Base-by-base conservation (phyloP, 2,329 filamentous ascomycete genomes). In the Ascochyta lentis region DNA sequence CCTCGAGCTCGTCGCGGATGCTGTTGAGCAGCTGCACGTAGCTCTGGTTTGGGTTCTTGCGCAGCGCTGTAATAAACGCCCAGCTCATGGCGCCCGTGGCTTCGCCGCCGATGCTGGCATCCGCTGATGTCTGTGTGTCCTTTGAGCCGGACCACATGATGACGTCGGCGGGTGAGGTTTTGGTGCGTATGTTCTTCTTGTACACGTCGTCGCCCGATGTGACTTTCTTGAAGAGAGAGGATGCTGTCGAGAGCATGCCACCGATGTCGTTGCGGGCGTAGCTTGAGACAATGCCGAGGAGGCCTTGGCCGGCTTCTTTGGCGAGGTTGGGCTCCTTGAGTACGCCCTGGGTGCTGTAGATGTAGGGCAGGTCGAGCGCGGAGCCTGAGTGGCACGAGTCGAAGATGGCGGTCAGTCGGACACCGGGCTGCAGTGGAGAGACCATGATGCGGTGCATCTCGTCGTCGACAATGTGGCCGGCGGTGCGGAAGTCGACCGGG, bases 131-230 rank as follows among this genome's bases (percentile, higher is more conserved):
- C 78, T 98, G 95, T 59, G 89, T 86, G 73, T 99, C 95, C 78
- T 96, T 97, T 80, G 91, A 96, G 54, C 95, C 95, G 58, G 91
- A 96, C 90, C 93, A 96, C 91, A 97, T 96, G 73, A 99, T 86
- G 29, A 99, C 95, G 77, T 99, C 95, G 37, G 95, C 95, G 1
- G 93, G 89, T 50, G 90, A 95, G 15, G 95, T 98, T 80, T 96
- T 96, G 38, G 94, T 98, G 64, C 89, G 85, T 73, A 91, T 83
- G 60, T 93, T 91, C 74, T 87, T 88, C 78, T 96, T 84, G 76
- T 92, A 89, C 16, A 89, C 88, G 33, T 89, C 86, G 64, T 95
- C 88, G 64, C 93, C 93, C 57, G 80, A 85, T 22, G 91, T 89
- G 16, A 92, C 92, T 73, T 92, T 90, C 82, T 97, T 97, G 77